Evolutionary conservation across 257 asterid genomes (phyloP), one percentile per base, ranked within the genome.

Genomic region (Fraxinus anomala): DNA sequence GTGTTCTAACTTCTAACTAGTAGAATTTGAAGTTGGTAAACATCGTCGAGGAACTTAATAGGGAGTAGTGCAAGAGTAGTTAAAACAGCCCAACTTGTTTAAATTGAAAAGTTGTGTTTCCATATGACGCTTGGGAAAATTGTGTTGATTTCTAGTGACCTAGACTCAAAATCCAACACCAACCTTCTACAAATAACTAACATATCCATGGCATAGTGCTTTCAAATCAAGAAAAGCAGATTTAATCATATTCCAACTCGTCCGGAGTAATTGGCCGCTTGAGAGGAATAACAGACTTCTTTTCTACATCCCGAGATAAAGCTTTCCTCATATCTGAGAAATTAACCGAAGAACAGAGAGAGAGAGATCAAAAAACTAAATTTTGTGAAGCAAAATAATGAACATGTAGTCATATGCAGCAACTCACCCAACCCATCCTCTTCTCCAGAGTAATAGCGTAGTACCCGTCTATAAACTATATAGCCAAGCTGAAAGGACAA

Each of bases 271-370:
- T 79, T 0, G 99, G 94, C 37, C 96, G 90, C 82, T 92, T 96
- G 59, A 93, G 91, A 77, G 99, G 99, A 77, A 96, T 89, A 33
- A 96, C 63, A 42, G 97, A 93, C 87, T 96, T 96, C 89, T 89
- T 96, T 51, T 91, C 96, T 21, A 92, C 92, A 54, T 93, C 98
- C 66, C 97, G 90, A 3, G 99, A 93, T 79, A 93, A 85, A 7
- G 99, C 98, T 83, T 96, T 96, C 88, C 99, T 87, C 98, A 93
- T 96, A 82, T 96, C 97, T 96, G 90, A 77, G 78, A 76, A 65
- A 56, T 26, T 11, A 65, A 56, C 79, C 21, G 47, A 71, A 23
- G 6, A 51, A 23, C 26, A 39, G 3, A 65, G 40, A 82, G 28
- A 65, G 47, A 59, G 39, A 6, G 3, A n/a, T 69, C 30, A 71